Base-by-base conservation (phyloP, 2,329 filamentous ascomycete species). In the Penicillium sclerotigenum region DNA sequence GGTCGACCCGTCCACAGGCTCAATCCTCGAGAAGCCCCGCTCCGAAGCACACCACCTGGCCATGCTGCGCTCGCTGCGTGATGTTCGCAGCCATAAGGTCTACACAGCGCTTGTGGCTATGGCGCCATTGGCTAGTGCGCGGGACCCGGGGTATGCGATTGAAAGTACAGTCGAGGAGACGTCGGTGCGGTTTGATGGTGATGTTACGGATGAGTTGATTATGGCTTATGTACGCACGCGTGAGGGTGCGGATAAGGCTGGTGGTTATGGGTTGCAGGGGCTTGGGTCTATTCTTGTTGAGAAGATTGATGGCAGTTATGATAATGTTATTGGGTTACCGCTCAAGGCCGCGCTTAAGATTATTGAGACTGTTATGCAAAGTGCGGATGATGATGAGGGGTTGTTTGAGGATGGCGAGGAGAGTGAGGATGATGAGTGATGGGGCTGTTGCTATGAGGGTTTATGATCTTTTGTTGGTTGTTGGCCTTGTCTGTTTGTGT, bases 181-280 rank as follows among this genome's bases (percentile, higher is more conserved):
- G 42, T 83, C 81, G 59, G 94, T 99, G n/a, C 85, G 83, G 70
- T 99, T 99, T 75, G 90, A 91, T 69, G 75, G 80, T 56, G 83
- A 82, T 41, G 80, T 87, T 5, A 85, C 85, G 14, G 93, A 99
- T 76, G 91, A 96, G 57, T 83, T 96, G 63, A 87, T 97, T 57
- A 79, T 90, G 65, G 83, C 83, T 51, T 82, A 82, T 71, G 80
- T 82, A 48, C 69, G 71, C 57, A 97, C 93, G 22, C 82, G 93
- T 53, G 94, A 99, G 79, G 94, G 94, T 2, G 91, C 86, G 11
- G 94, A 97, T 74, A 99, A 97, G 80, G 94, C 94, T 0, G 94
- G 94, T 2, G 94, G 94, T 0, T 99, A 99, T 74, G 94, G 91
- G 1, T 84, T 99, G 51, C 94, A 99, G 75, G 94, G 93, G 0